A percentile compares a stretch with the other conserved stretches of the same genome.
Evolutionary conservation across 2,329 filamentous ascomycete genomes (phyloP).

Genomic region (Didymella pinodella): DNA sequence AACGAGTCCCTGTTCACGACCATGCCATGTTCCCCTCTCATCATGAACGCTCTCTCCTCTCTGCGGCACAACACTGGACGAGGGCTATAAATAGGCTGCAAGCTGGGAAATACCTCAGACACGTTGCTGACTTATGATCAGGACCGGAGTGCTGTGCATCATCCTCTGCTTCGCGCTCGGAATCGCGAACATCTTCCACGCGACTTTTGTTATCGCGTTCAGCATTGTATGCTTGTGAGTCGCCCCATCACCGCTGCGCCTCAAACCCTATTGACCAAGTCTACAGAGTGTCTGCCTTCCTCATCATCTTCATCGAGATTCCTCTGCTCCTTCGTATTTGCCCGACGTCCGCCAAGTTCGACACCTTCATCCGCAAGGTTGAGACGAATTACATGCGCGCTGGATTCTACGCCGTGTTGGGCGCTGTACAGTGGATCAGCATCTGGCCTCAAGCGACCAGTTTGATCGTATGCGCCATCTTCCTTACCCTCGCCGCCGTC

Average conservation of each 20-base stretch:
- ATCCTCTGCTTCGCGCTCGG: slow-evolving; percentile 72
- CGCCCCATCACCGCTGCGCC: background rate
- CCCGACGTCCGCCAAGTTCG: slow-evolving; percentile 90
- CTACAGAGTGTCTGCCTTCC: slow-evolving; percentile 56
- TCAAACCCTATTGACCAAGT: slow-evolving; percentile 12
- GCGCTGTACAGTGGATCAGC: slow-evolving; percentile 83
- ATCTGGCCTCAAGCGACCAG: slow-evolving; percentile 69
- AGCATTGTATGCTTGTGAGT: slow-evolving; percentile 62
- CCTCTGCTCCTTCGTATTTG: slow-evolving; percentile 96
- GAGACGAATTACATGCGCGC: slow-evolving; percentile 98
- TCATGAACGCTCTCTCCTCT: background rate
- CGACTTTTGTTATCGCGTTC: slow-evolving; percentile 65
- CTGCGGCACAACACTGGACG: background rate
- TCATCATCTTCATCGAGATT: slow-evolving; percentile 70
- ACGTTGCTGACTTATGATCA: slow-evolving; percentile 38
- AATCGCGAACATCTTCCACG: slow-evolving; percentile 72
- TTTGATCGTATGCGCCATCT: slow-evolving; percentile 84
- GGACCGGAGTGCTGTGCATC: slow-evolving; percentile 67
- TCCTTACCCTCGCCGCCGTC: slow-evolving; percentile 76
- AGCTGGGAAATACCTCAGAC: background rate
- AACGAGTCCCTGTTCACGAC: background rate
- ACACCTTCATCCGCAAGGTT: slow-evolving; percentile 87
- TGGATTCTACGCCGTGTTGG: slow-evolving; percentile 83
- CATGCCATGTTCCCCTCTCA: background rate
- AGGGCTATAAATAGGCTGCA: slow-evolving; percentile 2